Percentiles rank a stretch among this genome's conserved stretches.
These are phyloP conservation scores for Fusarium coicis DNA, from an alignment of 2,329 filamentous ascomycete species.

Conservation along the genomic window DNA sequence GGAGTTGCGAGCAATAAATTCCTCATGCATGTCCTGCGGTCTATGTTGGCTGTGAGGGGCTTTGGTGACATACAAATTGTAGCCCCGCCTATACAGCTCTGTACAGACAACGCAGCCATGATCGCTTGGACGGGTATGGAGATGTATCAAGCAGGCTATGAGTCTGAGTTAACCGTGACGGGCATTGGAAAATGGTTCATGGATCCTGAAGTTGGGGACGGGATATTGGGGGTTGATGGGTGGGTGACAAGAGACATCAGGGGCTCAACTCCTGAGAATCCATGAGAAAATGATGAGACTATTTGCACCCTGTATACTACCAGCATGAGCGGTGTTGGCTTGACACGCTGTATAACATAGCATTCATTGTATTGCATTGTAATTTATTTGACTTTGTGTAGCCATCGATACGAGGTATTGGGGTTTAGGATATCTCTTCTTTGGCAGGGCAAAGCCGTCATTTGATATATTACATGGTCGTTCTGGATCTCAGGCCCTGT, in stretches of 20 bases:
- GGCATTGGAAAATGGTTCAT: constrained; percentile 79
- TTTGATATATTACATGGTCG: constrained; percentile 45
- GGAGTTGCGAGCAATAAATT: constrained; percentile 90
- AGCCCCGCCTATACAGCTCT: constrained; percentile 80
- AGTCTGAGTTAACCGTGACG: constrained; percentile 68
- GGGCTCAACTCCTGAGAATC: neutral
- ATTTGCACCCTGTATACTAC: neutral
- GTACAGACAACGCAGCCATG: constrained; percentile 98
- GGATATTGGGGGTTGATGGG: constrained; percentile 70
- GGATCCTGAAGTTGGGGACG: constrained; percentile 68
- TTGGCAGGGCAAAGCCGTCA: constrained; percentile 43
- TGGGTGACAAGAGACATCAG: constrained; percentile 51
- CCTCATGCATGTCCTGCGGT: constrained; percentile 72
- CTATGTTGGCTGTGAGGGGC: constrained; percentile 72
- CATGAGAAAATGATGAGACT: constrained; percentile 7
- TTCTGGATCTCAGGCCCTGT: constrained; percentile 18
- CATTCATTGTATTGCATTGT: constrained; percentile 7
- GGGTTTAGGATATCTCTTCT: constrained; percentile 12
- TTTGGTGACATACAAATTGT: constrained; percentile 69
- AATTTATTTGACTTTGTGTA: constrained; percentile 8
- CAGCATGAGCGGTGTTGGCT: neutral
- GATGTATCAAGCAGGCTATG: constrained; percentile 86
- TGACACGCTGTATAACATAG: neutral
- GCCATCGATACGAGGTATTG: constrained; percentile 3
- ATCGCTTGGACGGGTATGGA: constrained; percentile 93